Conservation (phyloP, 306 rosid species). For the Dicorynia guianensis region DNA sequence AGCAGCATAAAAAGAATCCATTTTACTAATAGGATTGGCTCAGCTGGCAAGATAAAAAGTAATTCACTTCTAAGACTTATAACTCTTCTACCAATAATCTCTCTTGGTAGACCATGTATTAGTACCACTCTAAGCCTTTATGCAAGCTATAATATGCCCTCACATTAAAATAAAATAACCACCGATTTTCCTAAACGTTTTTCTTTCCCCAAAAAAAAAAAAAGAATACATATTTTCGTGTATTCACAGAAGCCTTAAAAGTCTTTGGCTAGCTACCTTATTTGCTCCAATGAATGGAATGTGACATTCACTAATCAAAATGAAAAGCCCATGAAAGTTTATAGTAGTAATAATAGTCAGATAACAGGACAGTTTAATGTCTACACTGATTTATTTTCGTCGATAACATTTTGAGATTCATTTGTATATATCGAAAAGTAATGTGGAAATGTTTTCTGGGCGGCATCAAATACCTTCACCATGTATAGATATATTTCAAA, state of each 20-base stretch:
- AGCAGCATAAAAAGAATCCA: too few relatives aligned
- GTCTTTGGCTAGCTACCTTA: neutral
- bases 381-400: slow-evolving; percentile 15
- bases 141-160: too few relatives aligned
- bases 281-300: slow-evolving; percentile 18
- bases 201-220: too few relatives aligned
- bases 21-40: too few relatives aligned
- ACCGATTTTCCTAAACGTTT: too few relatives aligned
- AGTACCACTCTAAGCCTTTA: too few relatives aligned
- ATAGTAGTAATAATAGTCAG: neutral
- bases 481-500: too few relatives aligned
- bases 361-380: neutral
- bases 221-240: neutral
- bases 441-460: slow-evolving; percentile 14
- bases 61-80: too few relatives aligned
- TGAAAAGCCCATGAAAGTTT: neutral
- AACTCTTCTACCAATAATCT: too few relatives aligned
- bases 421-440: neutral
- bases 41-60: too few relatives aligned
- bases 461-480: neutral
- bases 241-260: neutral
- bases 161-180: too few relatives aligned
- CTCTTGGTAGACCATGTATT: too few relatives aligned
- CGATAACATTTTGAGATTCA: slow-evolving; percentile 15
- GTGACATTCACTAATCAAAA: neutral